phyloP scores from a whole-genome alignment of 306 rosid species.

The Senna siamea region DNA sequence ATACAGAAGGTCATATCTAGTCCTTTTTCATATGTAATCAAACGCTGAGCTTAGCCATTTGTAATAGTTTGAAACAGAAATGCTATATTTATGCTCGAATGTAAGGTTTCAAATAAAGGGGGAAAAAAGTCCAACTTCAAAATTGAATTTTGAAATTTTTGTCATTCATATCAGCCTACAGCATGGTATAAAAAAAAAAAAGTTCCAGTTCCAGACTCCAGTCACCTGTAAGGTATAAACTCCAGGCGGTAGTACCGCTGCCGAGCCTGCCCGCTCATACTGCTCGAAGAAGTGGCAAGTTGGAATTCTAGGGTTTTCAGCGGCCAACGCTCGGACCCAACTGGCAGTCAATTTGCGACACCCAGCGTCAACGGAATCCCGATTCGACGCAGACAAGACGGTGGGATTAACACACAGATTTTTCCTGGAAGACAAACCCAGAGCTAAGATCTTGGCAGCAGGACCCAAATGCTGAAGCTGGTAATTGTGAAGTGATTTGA shows the following conservation, averaged over 20 bases:
- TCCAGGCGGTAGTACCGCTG: slow-evolving; percentile 76
- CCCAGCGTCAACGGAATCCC: slow-evolving; percentile 87
- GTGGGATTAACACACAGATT: slow-evolving; percentile 69
- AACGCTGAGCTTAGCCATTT: neutral
- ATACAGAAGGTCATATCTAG: neutral
- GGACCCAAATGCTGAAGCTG: slow-evolving; percentile 67
- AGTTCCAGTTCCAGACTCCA: neutral
- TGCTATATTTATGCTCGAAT: neutral
- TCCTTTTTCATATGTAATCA: neutral
- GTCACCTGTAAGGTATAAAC: slow-evolving; percentile 87
- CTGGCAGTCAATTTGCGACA: slow-evolving; percentile 83
- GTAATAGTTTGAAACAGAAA: neutral
- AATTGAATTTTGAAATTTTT: neutral
- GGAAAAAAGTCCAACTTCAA: neutral
- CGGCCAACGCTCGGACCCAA: slow-evolving; percentile 83
- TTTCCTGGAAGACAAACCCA: slow-evolving; percentile 81
- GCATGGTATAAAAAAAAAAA: neutral
- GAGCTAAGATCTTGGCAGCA: slow-evolving; percentile 67
- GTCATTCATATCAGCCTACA: neutral
- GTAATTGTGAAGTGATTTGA: slow-evolving; percentile 68
- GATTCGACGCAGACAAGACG: slow-evolving; percentile 66
- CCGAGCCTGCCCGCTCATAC: slow-evolving; percentile 70
- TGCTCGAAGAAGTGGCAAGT: slow-evolving; percentile 79
- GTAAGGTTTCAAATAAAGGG: neutral
- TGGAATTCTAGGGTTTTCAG: slow-evolving; percentile 60